These are phyloP conservation scores for Rhodomyrtus tomentosa DNA, from an alignment of 345 rosid species.

Conservation along the genomic window DNA sequence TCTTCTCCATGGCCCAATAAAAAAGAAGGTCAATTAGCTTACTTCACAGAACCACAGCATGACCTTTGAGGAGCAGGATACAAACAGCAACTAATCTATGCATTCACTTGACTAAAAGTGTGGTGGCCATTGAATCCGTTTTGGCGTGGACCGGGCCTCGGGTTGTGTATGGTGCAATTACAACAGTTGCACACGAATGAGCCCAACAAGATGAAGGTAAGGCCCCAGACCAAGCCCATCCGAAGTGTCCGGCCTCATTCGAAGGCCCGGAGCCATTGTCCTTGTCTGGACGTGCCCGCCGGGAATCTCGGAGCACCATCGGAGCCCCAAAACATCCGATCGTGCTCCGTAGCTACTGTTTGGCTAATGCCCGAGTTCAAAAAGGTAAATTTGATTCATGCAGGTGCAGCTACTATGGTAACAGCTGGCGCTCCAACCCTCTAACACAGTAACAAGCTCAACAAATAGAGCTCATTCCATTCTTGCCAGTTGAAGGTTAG, in stretches of 20 bases:
- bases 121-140: too few relatives aligned
- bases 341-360: background rate
- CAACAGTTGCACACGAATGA: background rate
- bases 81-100: too few relatives aligned
- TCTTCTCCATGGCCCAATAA: too few relatives aligned
- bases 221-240: background rate
- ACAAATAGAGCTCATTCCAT: background rate
- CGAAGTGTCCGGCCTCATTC: background rate
- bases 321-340: background rate
- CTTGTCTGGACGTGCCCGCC: background rate
- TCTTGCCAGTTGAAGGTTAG: background rate
- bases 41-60: too few relatives aligned
- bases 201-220: background rate
- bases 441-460: too few relatives aligned
- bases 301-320: background rate
- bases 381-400: background rate
- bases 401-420: too few relatives aligned
- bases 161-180: background rate
- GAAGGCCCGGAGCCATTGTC: background rate
- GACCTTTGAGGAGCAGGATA: too few relatives aligned
- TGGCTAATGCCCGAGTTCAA: background rate
- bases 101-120: too few relatives aligned
- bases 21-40: too few relatives aligned
- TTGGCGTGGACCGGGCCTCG: background rate
- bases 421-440: too few relatives aligned